Conservation (phyloP, 805 yeast genomes). For the Monosporozyma yasuniensis region DNA sequence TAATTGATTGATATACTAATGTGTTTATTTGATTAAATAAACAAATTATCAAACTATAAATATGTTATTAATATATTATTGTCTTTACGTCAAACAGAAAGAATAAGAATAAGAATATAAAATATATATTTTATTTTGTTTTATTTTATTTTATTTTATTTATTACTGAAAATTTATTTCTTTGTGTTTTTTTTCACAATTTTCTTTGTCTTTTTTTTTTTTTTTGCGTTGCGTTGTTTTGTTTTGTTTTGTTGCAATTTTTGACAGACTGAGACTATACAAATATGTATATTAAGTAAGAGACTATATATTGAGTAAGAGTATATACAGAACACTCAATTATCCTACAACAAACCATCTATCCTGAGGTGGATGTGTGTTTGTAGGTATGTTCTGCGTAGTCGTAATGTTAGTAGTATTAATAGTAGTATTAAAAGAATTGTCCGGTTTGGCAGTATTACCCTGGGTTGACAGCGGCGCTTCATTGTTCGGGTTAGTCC, state of each 20-base stretch:
- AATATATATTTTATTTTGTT: no score
- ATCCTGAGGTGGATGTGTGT: background rate
- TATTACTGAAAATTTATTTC: background rate
- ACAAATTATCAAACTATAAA: background rate
- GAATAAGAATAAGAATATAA: no score
- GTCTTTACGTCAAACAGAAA: background rate
- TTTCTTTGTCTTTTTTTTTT: background rate
- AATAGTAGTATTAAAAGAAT: background rate
- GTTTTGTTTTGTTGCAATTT: background rate
- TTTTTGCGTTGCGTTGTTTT: background rate
- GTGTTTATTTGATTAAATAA: background rate
- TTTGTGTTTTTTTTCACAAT: background rate
- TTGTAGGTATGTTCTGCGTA: background rate
- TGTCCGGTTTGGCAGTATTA: background rate
- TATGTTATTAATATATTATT: no score
- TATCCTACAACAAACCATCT: constrained; percentile 7
- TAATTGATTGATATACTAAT: background rate
- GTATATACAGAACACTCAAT: background rate
- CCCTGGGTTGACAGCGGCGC: background rate
- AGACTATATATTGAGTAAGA: no score
- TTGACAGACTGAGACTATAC: background rate
- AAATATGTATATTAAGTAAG: no score
- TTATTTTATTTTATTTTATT: no score
- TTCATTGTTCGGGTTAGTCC: background rate
- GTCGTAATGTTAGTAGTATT: background rate